These are phyloP conservation scores for Penicillium taxi DNA, from an alignment of 495 filamentous ascomycete genomes.

Conservation along the genomic window DNA sequence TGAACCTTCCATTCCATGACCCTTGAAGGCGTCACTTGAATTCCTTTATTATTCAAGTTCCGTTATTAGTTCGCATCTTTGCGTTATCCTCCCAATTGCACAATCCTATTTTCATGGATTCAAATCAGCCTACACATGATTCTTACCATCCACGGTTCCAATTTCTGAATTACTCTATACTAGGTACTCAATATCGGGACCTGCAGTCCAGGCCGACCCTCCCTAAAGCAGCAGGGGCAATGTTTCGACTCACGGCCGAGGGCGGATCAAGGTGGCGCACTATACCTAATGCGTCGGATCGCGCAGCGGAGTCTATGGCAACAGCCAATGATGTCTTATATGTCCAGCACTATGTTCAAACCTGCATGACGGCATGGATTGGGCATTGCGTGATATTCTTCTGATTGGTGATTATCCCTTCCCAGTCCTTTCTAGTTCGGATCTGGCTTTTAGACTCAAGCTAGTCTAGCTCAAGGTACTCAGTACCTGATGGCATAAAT, in stretches of 20 bases:
- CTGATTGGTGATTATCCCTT: constrained; percentile 16
- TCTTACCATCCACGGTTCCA: too few species aligned
- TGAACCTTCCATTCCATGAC: constrained; percentile 27
- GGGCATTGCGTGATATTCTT: constrained; percentile 25
- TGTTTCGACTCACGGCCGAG: constrained; percentile 18
- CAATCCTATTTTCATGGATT: too few species aligned
- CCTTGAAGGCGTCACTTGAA: constrained; percentile 14
- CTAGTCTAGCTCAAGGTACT: too few species aligned
- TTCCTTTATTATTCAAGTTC: too few species aligned
- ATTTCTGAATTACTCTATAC: too few species aligned
- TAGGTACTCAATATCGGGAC: constrained; percentile 7
- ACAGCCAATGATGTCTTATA: constrained; percentile 23
- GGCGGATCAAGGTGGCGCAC: constrained; percentile 30
- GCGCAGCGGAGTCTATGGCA: constrained; percentile 23
- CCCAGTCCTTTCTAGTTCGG: background rate
- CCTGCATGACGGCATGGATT: constrained; percentile 32
- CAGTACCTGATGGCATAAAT: background rate
- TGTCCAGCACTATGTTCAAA: background rate
- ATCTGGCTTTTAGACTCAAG: constrained; percentile 2
- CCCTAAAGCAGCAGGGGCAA: constrained; percentile 1
- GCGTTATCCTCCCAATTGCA: too few species aligned
- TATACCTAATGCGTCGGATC: constrained; percentile 21
- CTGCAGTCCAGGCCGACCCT: constrained; percentile 9
- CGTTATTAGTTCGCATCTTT: too few species aligned
- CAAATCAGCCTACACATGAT: too few species aligned